Evolutionary conservation across 768 basidiomycete species (phyloP), one percentile per base, ranked within the genome.

Genomic region (Crucibulum laeve): DNA sequence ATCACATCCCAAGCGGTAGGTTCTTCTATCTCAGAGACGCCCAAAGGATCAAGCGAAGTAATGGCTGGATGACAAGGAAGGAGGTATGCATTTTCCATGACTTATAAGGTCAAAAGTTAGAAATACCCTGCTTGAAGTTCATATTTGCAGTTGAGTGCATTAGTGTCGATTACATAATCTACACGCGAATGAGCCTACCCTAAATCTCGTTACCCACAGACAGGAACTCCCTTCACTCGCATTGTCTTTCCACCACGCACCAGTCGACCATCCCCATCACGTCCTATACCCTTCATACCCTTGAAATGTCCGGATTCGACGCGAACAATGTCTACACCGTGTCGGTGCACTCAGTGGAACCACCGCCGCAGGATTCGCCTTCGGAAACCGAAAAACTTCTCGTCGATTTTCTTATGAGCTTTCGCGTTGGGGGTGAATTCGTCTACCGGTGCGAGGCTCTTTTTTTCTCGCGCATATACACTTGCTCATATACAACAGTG

Each of bases 371-470:
- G 18, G 89, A 92, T 15, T 75, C 81, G 0, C 86, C 87, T 4
- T 84, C 91, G 3, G 86, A 91, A 56, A 81, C 81, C 0, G 91
- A 92, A 57, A 83, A 81, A 56, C 69, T 84, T 21, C 72, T 95
- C 18, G 74, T 84, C 40, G 88, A 96, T 25, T 97, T 98, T 65
- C 71, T 97, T 34, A 73, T 90, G 42, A 81, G 84, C 42, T 97
- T 89, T 66, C 81, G 94, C 49, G 79, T 94, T 37, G 90, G 88
- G 8, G 87, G 87, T 50, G 87, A 91, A 56, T 98, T 93, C 69
- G 80, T 90, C 42, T 98, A 98, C 65, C 77, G 94, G 92, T 85
- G 44, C 45, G 76, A 54, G 38, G 5, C 18, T 8, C 38, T 6
- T n/a, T 5, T 18, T 34, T 23, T 5, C 33, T 25, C 23, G 36